Conservation (phyloP, 306 rosid species). For the Acacia confusa region DNA sequence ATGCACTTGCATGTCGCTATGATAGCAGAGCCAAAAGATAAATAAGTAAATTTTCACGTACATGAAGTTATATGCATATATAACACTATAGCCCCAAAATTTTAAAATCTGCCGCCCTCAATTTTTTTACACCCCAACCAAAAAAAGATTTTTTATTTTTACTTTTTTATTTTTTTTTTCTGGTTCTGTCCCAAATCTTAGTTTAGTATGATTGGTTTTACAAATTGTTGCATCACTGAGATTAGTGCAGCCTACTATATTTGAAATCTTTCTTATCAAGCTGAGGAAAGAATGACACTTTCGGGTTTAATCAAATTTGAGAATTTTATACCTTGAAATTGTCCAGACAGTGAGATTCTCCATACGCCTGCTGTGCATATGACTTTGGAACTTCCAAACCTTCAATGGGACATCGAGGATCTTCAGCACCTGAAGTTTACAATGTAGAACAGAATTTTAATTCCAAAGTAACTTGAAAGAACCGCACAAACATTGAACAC, state of each 20-base stretch:
- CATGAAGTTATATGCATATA: background rate
- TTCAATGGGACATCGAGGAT: conserved; percentile 71
- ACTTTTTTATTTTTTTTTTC: background rate
- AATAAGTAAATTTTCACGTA: too few species aligned
- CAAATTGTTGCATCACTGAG: background rate
- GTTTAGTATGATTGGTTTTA: background rate
- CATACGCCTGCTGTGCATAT: conserved; percentile 48
- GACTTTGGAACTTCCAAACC: conserved; percentile 55
- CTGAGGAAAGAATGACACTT: conserved; percentile 5
- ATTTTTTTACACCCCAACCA: background rate
- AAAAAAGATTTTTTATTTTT: too few species aligned
- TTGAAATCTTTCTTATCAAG: conserved; percentile 17
- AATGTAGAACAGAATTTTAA: conserved; percentile 26
- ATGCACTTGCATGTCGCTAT: too few species aligned
- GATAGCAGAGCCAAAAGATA: too few species aligned
- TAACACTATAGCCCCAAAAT: background rate
- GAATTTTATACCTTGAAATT: conserved; percentile 63
- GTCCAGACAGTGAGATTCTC: conserved; percentile 38
- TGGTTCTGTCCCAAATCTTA: background rate
- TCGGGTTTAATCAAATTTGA: background rate
- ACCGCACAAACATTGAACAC: conserved; percentile 4
- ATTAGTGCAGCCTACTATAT: background rate
- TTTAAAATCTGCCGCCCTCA: background rate
- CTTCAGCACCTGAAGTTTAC: conserved; percentile 68
- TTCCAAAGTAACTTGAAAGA: conserved; percentile 23